Percentiles rank a stretch among this genome's conserved stretches.
Conservation (phyloP, 768 basidiomycete species). For the Suillus alpinus region DNA sequence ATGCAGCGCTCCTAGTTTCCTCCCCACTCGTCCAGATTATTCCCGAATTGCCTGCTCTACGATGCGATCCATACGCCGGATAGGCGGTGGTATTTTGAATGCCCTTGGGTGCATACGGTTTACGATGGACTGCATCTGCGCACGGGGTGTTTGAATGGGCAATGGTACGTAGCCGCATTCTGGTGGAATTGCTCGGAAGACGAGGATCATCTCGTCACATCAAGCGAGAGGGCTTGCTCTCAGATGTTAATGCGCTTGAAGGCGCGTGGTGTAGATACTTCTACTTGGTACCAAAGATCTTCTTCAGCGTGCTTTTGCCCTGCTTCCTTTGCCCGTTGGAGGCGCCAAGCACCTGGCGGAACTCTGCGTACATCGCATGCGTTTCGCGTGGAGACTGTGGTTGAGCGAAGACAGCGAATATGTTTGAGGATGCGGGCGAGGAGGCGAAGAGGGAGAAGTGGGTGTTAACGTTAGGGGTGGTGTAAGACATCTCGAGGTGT, state of each 20-base stretch:
- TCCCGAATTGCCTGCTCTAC: too few species aligned
- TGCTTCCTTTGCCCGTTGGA: neutral
- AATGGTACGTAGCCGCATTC: neutral
- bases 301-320: conserved; percentile 1
- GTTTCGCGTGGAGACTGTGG: conserved; percentile 36
- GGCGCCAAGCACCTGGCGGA: conserved; percentile 24
- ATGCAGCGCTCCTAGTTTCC: neutral
- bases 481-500: conserved; percentile 26
- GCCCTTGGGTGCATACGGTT: neutral
- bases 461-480: conserved; percentile 8
- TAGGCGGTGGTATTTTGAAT: neutral
- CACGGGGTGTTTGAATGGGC: neutral
- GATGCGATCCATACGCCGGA: neutral
- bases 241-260: neutral
- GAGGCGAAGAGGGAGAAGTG: conserved; percentile 19
- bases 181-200: neutral
- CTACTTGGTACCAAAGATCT: neutral
- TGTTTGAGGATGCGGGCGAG: conserved; percentile 22
- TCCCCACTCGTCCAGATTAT: neutral
- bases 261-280: neutral
- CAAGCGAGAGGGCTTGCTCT: neutral
- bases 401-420: conserved; percentile 33
- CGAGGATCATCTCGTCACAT: neutral
- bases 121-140: too few species aligned
- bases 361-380: conserved; percentile 36